phyloP scores from a whole-genome alignment of 495 filamentous ascomycete genomes.

The Pseudoneurospora amorphoporcata region DNA sequence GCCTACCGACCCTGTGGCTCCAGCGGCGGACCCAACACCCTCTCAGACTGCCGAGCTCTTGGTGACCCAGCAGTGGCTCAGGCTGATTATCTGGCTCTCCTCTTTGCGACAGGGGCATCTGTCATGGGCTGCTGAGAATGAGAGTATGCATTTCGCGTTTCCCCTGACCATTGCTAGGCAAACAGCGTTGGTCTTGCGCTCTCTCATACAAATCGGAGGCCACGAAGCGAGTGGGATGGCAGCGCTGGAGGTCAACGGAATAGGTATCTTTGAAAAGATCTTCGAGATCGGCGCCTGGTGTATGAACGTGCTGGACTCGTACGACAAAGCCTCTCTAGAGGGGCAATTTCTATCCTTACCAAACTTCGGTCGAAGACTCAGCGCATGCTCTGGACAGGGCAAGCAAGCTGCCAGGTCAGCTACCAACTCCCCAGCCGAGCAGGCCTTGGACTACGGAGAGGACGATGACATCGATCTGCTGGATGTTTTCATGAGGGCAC shows the following conservation, averaged over 20 bases:
- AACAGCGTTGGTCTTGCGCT: slow-evolving; percentile 40
- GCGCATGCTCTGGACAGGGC: slow-evolving; percentile 5
- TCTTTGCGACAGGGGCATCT: slow-evolving; percentile 46
- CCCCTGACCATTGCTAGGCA: slow-evolving; percentile 46
- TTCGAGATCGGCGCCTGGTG: slow-evolving; percentile 45
- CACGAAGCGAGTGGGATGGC: slow-evolving; percentile 12
- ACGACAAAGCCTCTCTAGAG: slow-evolving; percentile 4
- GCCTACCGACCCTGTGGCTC: background rate
- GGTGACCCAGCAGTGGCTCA: slow-evolving; percentile 54
- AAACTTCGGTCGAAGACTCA: background rate
- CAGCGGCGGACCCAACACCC: background rate
- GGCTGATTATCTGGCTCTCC: slow-evolving; percentile 50
- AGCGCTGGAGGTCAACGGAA: slow-evolving; percentile 50
- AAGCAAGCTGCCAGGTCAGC: background rate
- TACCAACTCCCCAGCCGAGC: background rate
- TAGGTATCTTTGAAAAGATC: slow-evolving; percentile 47
- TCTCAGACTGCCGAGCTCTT: slow-evolving; percentile 49
- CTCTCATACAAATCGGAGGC: slow-evolving; percentile 21
- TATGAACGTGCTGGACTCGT: slow-evolving; percentile 37
- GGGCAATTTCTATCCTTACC: background rate
- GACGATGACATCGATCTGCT: slow-evolving; percentile 3
- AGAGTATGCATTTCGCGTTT: slow-evolving; percentile 45
- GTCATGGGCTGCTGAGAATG: slow-evolving; percentile 30
- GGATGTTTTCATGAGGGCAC: slow-evolving; percentile 11
- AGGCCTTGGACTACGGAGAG: slow-evolving; percentile 6